Percentiles rank a stretch among this genome's conserved stretches.
These are phyloP conservation scores for Trichoderma asperelloides DNA, from an alignment of 495 filamentous ascomycete species.

Conservation along the genomic window DNA sequence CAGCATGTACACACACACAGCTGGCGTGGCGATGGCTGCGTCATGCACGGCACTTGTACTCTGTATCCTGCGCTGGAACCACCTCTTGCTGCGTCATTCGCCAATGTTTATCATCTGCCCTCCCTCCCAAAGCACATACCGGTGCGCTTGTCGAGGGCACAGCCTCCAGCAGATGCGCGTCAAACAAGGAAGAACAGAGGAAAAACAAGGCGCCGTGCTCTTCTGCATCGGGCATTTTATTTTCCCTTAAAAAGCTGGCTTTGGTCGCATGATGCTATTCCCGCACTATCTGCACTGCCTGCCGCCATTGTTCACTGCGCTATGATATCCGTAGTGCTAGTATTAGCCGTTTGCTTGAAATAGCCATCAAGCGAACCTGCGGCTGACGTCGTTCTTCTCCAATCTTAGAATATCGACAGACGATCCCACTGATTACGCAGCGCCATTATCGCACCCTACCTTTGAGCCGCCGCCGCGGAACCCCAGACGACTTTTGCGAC, in stretches of 20 bases:
- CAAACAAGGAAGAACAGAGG: not conserved
- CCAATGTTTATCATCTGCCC: not conserved
- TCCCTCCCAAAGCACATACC: not conserved
- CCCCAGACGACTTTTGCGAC: not conserved
- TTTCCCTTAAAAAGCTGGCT: not conserved
- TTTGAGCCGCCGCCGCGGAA: not conserved
- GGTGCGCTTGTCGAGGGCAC: not conserved
- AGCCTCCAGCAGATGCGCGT: slow-evolving; percentile 5
- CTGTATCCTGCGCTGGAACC: not conserved
- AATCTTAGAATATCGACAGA: not conserved
- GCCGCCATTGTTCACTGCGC: too few species aligned
- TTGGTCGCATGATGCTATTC: not conserved
- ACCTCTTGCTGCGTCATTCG: not conserved
- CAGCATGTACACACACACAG: too few species aligned
- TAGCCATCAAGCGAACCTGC: not conserved
- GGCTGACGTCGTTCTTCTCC: not conserved
- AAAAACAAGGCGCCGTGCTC: not conserved
- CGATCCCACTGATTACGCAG: not conserved
- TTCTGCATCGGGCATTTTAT: not conserved
- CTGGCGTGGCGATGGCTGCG: not conserved
- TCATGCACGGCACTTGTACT: not conserved
- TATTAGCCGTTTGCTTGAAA: not conserved
- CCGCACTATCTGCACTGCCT: not conserved
- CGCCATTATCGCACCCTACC: not conserved
- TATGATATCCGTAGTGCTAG: too few species aligned